Conservation (phyloP, 1,139 yeast genomes). For the Candida smagusa region DNA sequence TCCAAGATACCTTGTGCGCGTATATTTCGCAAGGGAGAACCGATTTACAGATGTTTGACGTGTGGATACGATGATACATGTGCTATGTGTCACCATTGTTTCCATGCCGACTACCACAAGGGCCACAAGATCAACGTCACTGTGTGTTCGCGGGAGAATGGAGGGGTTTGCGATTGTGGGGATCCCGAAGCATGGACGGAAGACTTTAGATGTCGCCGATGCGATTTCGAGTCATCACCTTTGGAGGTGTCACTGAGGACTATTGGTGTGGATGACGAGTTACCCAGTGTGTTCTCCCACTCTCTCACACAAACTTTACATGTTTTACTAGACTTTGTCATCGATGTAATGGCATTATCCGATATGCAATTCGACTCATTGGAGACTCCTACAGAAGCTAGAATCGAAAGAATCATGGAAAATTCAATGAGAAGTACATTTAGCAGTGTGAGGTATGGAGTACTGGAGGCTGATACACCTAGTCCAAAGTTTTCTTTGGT, state of each 20-base stretch:
- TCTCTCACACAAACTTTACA: conserved; percentile 47
- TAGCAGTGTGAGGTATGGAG: conserved; percentile 32
- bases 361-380: conserved; percentile 32
- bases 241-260: neutral
- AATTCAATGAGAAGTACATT: conserved; percentile 29
- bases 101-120: conserved; percentile 61
- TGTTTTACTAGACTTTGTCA: conserved; percentile 63
- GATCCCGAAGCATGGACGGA: conserved; percentile 59
- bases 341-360: conserved; percentile 61
- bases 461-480: conserved; percentile 14
- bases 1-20: conserved; percentile 74
- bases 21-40: conserved; percentile 79
- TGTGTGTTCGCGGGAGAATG: conserved; percentile 75
- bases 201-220: conserved; percentile 28
- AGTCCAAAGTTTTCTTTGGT: conserved; percentile 55
- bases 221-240: neutral
- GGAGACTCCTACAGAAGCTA: conserved; percentile 36
- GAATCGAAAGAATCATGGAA: conserved; percentile 20
- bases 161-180: conserved; percentile 79
- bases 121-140: conserved; percentile 76
- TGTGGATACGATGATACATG: conserved; percentile 87
- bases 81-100: conserved; percentile 81
- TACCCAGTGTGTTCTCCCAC: conserved; percentile 34
- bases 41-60: conserved; percentile 77
- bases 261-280: conserved; percentile 9